phyloP scores from a whole-genome alignment of 768 basidiomycete species.

The Russula compacta region DNA sequence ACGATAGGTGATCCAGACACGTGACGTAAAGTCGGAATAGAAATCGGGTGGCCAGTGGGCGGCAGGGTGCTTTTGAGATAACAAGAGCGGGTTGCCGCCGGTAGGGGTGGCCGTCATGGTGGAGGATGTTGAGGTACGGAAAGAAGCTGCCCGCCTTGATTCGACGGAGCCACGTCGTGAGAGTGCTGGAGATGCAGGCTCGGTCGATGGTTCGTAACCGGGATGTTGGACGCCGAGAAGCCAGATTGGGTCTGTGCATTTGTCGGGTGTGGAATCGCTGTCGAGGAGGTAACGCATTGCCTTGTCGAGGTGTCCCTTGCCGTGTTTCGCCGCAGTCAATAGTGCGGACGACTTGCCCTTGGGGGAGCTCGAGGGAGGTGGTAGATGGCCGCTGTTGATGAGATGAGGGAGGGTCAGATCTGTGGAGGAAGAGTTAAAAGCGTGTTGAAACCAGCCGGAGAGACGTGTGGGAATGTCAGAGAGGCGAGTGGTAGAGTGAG shows the following conservation, averaged over 20 bases:
- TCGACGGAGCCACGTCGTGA: slow-evolving; percentile 34
- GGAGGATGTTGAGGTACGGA: slow-evolving; percentile 38
- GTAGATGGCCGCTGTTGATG: slow-evolving; percentile 36
- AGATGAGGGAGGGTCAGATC: slow-evolving; percentile 61
- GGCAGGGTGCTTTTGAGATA: slow-evolving; percentile 24
- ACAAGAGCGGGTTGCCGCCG: slow-evolving; percentile 28
- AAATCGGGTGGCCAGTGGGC: slow-evolving; percentile 67
- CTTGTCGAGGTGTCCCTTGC: slow-evolving; percentile 71
- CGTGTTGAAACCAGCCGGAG: slow-evolving; percentile 75
- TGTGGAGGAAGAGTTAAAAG: slow-evolving; percentile 60
- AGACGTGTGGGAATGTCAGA: slow-evolving; percentile 67
- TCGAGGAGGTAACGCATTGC: slow-evolving; percentile 88
- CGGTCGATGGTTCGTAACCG: slow-evolving; percentile 49
- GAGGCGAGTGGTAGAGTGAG: slow-evolving; percentile 42
- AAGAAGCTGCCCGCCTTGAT: slow-evolving; percentile 36
- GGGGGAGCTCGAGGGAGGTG: slow-evolving; percentile 30
- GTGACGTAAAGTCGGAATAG: slow-evolving; percentile 80
- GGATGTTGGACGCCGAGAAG: slow-evolving; percentile 75
- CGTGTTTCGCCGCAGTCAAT: slow-evolving; percentile 60
- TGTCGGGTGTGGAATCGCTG: slow-evolving; percentile 78
- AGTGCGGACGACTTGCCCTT: slow-evolving; percentile 43
- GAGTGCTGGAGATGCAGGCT: slow-evolving; percentile 14
- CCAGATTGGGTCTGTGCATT: slow-evolving; percentile 80
- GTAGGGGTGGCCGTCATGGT: slow-evolving; percentile 24
- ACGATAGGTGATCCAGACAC: slow-evolving; percentile 90